Conservation (phyloP, 352 stramenopile species). For the Albugo laibachii region DNA sequence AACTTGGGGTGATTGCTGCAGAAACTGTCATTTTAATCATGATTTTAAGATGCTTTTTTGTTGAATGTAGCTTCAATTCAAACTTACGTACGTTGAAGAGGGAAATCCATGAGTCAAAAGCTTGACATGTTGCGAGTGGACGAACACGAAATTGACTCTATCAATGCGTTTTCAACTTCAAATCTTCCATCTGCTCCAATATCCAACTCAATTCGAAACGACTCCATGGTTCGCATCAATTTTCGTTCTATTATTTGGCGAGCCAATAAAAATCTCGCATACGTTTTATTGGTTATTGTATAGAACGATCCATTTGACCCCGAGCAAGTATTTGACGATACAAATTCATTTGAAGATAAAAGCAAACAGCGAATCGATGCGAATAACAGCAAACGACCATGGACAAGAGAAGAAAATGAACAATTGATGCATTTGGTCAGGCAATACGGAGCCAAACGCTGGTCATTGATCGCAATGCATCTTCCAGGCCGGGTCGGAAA, state of each 20-base stretch:
- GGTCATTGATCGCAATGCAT: slow-evolving; percentile 80
- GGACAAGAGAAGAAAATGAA: slow-evolving; percentile 77
- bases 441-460: slow-evolving; percentile 77
- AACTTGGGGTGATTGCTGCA: too few relatives aligned
- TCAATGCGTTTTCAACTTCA: too few relatives aligned
- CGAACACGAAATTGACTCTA: slow-evolving; percentile 13
- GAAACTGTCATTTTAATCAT: too few relatives aligned
- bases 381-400: slow-evolving; percentile 63
- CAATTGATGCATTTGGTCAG: slow-evolving; percentile 78
- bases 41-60: too few relatives aligned
- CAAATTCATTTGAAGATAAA: slow-evolving; percentile 12
- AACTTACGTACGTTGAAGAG: too few relatives aligned
- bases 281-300: too few relatives aligned
- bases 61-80: too few relatives aligned
- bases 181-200: too few relatives aligned
- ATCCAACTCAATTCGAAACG: too few relatives aligned
- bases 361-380: slow-evolving; percentile 39
- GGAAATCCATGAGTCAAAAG: slow-evolving; percentile 34
- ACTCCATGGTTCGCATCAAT: too few relatives aligned
- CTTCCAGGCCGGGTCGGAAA: slow-evolving; percentile 74
- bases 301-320: not conserved
- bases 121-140: slow-evolving; percentile 35
- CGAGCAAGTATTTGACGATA: slow-evolving; percentile 41
- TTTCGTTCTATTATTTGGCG: too few relatives aligned
- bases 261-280: too few relatives aligned